Evolutionary conservation across 2,329 filamentous ascomycete genomes (phyloP), one percentile per base, ranked within the genome.

Genomic region (Botryotinia convoluta): DNA sequence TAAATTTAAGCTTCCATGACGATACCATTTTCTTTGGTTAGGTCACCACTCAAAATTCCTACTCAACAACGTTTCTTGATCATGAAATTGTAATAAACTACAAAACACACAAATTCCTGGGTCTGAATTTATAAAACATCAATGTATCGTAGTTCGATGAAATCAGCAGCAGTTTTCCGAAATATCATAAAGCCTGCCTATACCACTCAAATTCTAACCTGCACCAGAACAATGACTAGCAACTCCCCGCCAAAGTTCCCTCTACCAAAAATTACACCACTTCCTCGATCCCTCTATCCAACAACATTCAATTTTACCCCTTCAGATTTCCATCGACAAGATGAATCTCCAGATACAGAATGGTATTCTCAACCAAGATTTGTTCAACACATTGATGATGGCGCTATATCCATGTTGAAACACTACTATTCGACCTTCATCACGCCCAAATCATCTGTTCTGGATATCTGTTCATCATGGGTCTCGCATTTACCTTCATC

Each of bases 381-480:
- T 74, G 86, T 87, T 1, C 86, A 86, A 18, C 86, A 88, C 73
- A 87, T 88, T 76, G 86, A 87, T 75, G 84, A 86, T 60, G 80
- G 82, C 8, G 85, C 86, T 0, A 86, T 87, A 69, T 77, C 78
- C 6, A 79, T 81, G 0, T 77, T 88, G 2, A 80, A 82, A 37
- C 74, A 78, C 3, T 88, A 88, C 79, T 88, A 87, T 77, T 79
- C 79, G n/a, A 75, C 76, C 0, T 81, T 80, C 1, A 79, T 88
- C 6, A 85, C 85, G 0, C 74, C 74, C 6, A 79, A 77, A 63
- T 84, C 85, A 1, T 79, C 77, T 1, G 82, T 87, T 0, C 75
- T 88, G 18, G 86, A 88, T 74, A 81, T 87, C 74, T 88, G 86
- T 76, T 83, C 82, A 0, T 85, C 83, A 39, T 87, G 86, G 86